These are phyloP conservation scores for Fusarium tanahbumbuense DNA, from an alignment of 2,329 filamentous ascomycete genomes.

Conservation along the genomic window DNA sequence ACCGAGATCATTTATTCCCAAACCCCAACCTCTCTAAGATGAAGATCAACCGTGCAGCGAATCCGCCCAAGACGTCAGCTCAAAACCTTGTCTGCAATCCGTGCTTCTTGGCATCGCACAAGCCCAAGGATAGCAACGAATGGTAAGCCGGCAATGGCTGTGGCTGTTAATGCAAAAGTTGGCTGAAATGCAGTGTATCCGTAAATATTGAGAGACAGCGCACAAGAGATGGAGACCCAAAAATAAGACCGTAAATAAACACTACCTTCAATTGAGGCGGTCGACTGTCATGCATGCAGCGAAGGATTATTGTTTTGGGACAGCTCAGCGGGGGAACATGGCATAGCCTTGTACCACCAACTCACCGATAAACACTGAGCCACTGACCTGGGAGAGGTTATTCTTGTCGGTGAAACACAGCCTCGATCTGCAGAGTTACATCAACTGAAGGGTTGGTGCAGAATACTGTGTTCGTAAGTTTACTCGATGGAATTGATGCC, in stretches of 20 bases:
- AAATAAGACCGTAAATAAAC: slow-evolving; percentile 11
- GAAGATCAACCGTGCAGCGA: slow-evolving; percentile 24
- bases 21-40: slow-evolving; percentile 25
- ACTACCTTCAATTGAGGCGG: background rate
- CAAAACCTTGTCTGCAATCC: slow-evolving; percentile 15
- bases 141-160: slow-evolving; percentile 5
- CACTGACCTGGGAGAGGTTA: background rate
- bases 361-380: background rate
- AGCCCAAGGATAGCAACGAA: slow-evolving; percentile 20
- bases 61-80: slow-evolving; percentile 7
- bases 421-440: background rate
- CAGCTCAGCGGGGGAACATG: background rate
- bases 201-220: slow-evolving; percentile 10
- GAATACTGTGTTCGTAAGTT: background rate
- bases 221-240: slow-evolving; percentile 7
- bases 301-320: background rate
- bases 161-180: slow-evolving; percentile 31
- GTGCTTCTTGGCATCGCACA: slow-evolving; percentile 24
- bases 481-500: background rate
- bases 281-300: slow-evolving; percentile 5
- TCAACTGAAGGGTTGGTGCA: slow-evolving; percentile 4
- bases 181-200: background rate
- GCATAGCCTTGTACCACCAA: slow-evolving; percentile 5
- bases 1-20: slow-evolving; percentile 18
- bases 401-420: slow-evolving; percentile 9